These are phyloP conservation scores for Gaertneriomyces sp. DNA, from an alignment of 192 early-diverging fungal genomes.

Conservation along the genomic window DNA sequence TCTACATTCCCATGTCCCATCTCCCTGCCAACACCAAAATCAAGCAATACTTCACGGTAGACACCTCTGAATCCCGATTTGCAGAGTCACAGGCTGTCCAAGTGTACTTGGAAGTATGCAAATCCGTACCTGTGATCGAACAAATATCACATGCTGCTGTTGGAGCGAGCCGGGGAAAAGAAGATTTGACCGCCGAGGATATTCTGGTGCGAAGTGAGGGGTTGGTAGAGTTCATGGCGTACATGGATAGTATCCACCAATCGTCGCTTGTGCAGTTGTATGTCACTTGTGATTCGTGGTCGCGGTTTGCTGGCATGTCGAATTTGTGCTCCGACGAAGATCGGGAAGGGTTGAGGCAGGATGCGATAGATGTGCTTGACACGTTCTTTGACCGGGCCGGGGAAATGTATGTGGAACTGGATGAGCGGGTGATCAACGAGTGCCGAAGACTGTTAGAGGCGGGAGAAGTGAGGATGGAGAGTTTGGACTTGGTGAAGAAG, in stretches of 20 bases:
- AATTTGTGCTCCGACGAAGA: not conserved
- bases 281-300: slow-evolving; percentile 23
- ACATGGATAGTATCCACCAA: slow-evolving; percentile 19
- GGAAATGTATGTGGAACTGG: slow-evolving; percentile 1
- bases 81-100: slow-evolving; percentile 17
- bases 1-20: slow-evolving; percentile 22
- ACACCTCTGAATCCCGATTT: slow-evolving; percentile 31
- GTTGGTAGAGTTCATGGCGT: slow-evolving; percentile 32
- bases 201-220: slow-evolving; percentile 16
- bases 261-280: slow-evolving; percentile 22
- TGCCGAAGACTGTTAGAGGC: not conserved
- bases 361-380: slow-evolving; percentile 14
- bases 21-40: slow-evolving; percentile 28
- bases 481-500: slow-evolving; percentile 10
- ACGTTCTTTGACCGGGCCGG: slow-evolving; percentile 8
- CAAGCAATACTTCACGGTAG: slow-evolving; percentile 30
- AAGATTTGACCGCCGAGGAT: slow-evolving; percentile 6
- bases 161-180: not conserved
- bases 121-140: not conserved
- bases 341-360: slow-evolving; percentile 5
- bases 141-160: not conserved
- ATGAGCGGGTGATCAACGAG: not conserved
- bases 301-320: slow-evolving; percentile 12
- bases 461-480: not conserved
- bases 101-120: slow-evolving; percentile 29